Evolutionary conservation across 2,329 filamentous ascomycete genomes (phyloP).

Genomic region (Alternaria burnsii): DNA sequence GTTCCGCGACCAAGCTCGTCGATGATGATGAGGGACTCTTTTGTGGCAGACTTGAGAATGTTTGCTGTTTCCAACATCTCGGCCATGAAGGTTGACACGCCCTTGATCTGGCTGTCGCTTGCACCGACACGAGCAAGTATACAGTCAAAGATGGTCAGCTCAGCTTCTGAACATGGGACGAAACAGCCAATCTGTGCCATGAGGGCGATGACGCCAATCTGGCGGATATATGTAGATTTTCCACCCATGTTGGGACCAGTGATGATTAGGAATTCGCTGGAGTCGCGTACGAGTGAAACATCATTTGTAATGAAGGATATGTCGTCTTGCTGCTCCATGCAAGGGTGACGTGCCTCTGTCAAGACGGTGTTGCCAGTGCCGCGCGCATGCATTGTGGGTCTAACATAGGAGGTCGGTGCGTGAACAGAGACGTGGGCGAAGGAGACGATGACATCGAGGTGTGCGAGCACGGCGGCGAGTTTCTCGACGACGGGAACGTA

Average conservation of each 20-base stretch:
- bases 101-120: slow-evolving; percentile 95
- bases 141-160: slow-evolving; percentile 94
- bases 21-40: slow-evolving; percentile 96
- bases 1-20: slow-evolving; percentile 97
- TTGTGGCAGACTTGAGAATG: slow-evolving; percentile 95
- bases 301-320: slow-evolving; percentile 99
- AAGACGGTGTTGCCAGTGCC: slow-evolving; percentile 88
- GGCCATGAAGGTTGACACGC: slow-evolving; percentile 98
- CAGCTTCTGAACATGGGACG: slow-evolving; percentile 88
- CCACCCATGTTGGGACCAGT: slow-evolving; percentile 99
- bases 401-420: slow-evolving; percentile 88
- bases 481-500: slow-evolving; percentile 93
- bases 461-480: slow-evolving; percentile 85
- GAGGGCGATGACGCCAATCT: slow-evolving; percentile 94
- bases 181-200: slow-evolving; percentile 98
- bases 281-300: slow-evolving; percentile 77
- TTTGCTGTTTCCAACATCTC: slow-evolving; percentile 99
- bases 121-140: slow-evolving; percentile 96
- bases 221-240: slow-evolving; percentile 97
- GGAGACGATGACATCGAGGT: slow-evolving; percentile 93
- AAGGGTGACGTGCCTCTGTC: slow-evolving; percentile 94
- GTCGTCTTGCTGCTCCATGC: slow-evolving; percentile 98
- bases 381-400: slow-evolving; percentile 87
- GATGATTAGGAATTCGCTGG: slow-evolving; percentile 92
- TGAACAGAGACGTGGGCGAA: slow-evolving; percentile 94